Evolutionary conservation across 2,329 filamentous ascomycete genomes (phyloP).

Genomic region (Thermothelomyces thermophilus): DNA sequence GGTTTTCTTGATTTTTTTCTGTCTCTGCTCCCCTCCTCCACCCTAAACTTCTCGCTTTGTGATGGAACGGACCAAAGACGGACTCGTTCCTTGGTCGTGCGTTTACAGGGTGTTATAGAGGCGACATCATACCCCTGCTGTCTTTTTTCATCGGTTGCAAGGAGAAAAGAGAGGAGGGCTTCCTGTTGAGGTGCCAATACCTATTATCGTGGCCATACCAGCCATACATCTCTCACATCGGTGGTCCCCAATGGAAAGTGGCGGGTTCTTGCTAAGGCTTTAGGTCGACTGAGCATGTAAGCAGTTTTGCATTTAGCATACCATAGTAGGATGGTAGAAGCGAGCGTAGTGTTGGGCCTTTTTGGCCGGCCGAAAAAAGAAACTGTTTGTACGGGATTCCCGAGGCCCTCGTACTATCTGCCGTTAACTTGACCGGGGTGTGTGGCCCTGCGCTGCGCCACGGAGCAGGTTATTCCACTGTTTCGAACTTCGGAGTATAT

Average conservation of each 20-base stretch:
- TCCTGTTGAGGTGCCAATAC: no score
- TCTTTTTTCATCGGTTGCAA: background rate
- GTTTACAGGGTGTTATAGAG: constrained; percentile 7
- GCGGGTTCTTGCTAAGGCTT: background rate
- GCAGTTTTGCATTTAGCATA: background rate
- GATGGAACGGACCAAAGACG: background rate
- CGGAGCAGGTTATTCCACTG: no score
- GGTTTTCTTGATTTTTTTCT: no score
- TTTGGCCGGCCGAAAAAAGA: background rate
- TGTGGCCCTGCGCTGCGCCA: no score
- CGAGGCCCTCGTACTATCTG: no score
- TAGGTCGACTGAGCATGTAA: background rate
- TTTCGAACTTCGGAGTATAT: no score
- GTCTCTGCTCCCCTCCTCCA: no score
- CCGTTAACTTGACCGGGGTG: no score
- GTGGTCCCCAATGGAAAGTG: background rate
- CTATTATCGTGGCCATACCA: background rate
- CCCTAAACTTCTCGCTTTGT: no score
- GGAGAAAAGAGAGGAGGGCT: background rate
- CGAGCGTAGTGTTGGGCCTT: background rate
- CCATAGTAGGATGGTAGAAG: background rate
- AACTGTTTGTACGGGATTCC: no score
- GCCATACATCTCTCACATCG: background rate
- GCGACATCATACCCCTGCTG: constrained; percentile 2
- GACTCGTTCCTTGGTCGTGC: background rate